Conservation (phyloP, 2,329 filamentous ascomycete genomes). For the Stachybotrys chartarum region DNA sequence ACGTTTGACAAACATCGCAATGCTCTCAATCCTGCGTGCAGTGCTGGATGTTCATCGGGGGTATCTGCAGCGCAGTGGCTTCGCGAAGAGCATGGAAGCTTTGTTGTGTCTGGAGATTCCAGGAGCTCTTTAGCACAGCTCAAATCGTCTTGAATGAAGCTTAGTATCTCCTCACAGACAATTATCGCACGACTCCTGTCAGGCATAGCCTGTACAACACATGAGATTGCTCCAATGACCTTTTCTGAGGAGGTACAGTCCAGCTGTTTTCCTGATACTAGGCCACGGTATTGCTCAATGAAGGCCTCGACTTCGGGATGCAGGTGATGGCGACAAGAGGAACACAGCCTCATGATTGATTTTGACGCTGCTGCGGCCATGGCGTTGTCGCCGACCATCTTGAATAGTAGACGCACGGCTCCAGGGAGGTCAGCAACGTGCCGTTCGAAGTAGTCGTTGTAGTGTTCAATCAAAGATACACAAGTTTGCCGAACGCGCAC, state of each 20-base stretch:
- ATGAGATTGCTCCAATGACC: conserved; percentile 66
- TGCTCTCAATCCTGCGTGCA: conserved; percentile 45
- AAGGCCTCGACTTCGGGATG: conserved; percentile 61
- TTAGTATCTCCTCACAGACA: conserved; percentile 51
- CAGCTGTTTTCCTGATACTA: conserved; percentile 45
- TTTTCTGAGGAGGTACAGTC: conserved; percentile 67
- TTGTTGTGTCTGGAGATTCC: conserved; percentile 3
- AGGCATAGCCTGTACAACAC: conserved; percentile 65
- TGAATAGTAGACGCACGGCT: conserved; percentile 69
- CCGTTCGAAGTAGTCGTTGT: conserved; percentile 69
- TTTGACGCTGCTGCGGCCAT: conserved; percentile 64
- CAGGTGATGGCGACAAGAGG: conserved; percentile 64
- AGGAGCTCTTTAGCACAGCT: conserved; percentile 13
- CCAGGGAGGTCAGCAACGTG: conserved; percentile 60
- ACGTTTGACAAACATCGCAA: conserved; percentile 64
- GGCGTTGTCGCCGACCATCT: conserved; percentile 53
- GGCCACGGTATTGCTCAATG: conserved; percentile 61
- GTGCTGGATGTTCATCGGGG: conserved; percentile 32
- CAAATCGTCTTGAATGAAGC: conserved; percentile 54
- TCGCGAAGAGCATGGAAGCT: conserved; percentile 14
- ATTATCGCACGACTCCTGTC: conserved; percentile 45
- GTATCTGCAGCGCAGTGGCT: conserved; percentile 18
- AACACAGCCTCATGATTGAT: conserved; percentile 68
- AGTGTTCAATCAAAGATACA: conserved; percentile 63
- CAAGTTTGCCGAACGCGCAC: conserved; percentile 60